Conservation (phyloP, 208 protist species). For the Trypanosoma vivax region DNA sequence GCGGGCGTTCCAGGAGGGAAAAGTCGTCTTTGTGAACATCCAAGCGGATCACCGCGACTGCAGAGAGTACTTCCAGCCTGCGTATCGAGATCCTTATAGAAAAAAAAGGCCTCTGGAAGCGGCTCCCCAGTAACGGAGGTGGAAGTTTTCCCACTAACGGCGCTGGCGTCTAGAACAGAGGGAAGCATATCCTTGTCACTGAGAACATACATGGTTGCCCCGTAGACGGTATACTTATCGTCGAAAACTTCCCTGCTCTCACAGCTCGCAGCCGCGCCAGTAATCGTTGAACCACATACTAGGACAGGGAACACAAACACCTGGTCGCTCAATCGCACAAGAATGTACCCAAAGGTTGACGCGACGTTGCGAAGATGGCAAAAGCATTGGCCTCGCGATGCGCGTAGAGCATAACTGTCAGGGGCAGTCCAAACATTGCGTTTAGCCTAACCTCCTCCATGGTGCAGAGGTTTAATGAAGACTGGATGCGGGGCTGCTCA, state of each 20-base stretch:
- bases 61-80: background rate
- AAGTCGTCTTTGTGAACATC: constrained; percentile 22
- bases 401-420: constrained; percentile 13
- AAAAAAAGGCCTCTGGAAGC: constrained; percentile 46
- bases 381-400: constrained; percentile 5
- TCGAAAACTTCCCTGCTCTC: background rate
- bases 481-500: constrained; percentile 20
- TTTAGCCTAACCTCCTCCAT: constrained; percentile 47
- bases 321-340: constrained; percentile 43
- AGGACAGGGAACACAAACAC: constrained; percentile 51
- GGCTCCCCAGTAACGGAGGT: constrained; percentile 8
- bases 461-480: constrained; percentile 24
- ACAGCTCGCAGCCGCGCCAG: background rate
- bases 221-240: constrained; percentile 13
- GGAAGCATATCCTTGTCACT: constrained; percentile 66
- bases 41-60: background rate
- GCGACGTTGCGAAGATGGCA: background rate
- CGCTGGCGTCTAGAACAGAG: constrained; percentile 54
- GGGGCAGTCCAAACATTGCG: constrained; percentile 58
- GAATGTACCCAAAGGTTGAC: constrained; percentile 39
- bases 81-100: constrained; percentile 9
- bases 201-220: constrained; percentile 39
- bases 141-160: constrained; percentile 2
- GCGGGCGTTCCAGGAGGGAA: constrained; percentile 58
- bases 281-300: constrained; percentile 20